Percentiles rank a stretch among this genome's conserved stretches.
Evolutionary conservation across 768 basidiomycete genomes (phyloP).

Genomic region (Suillus paluster): DNA sequence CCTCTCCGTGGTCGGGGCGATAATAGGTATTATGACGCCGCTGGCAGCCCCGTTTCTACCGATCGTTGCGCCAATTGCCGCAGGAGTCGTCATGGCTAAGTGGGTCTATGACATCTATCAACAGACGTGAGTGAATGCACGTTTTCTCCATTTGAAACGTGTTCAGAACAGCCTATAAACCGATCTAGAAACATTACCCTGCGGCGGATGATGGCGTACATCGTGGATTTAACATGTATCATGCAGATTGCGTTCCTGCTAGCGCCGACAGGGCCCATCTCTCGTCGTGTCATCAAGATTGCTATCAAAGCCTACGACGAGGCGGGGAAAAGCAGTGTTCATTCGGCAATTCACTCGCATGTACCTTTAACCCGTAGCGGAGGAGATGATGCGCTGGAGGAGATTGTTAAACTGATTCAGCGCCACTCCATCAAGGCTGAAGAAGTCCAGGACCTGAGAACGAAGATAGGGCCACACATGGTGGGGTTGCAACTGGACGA

Average conservation of each 20-base stretch:
- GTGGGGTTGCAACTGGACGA: conserved; percentile 11
- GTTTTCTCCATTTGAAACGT: neutral
- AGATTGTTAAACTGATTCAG: conserved; percentile 7
- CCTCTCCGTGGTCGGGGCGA: neutral
- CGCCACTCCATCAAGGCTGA: conserved; percentile 6
- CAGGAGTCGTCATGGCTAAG: conserved; percentile 1
- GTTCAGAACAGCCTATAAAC: neutral
- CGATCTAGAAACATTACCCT: conserved; percentile 3
- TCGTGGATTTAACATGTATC: conserved; percentile 27
- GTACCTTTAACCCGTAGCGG: neutral
- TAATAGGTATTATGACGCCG: neutral
- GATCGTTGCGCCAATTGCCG: conserved; percentile 8
- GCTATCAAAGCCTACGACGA: conserved; percentile 6
- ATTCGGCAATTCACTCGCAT: no score
- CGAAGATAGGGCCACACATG: conserved; percentile 1
- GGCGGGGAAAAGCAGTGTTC: conserved; percentile 9
- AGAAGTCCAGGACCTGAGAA: conserved; percentile 4
- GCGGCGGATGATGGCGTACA: conserved; percentile 25
- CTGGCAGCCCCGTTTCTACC: neutral
- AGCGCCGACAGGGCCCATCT: conserved; percentile 1
- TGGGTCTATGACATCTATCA: conserved; percentile 11
- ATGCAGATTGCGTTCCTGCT: conserved; percentile 27
- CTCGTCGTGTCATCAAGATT: conserved; percentile 8
- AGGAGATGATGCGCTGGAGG: conserved; percentile 8
- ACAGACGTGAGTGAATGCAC: conserved; percentile 4